Evolutionary conservation across 2,329 filamentous ascomycete species (phyloP), one percentile per base, ranked within the genome.

Genomic region (Chaetomium sp.): DNA sequence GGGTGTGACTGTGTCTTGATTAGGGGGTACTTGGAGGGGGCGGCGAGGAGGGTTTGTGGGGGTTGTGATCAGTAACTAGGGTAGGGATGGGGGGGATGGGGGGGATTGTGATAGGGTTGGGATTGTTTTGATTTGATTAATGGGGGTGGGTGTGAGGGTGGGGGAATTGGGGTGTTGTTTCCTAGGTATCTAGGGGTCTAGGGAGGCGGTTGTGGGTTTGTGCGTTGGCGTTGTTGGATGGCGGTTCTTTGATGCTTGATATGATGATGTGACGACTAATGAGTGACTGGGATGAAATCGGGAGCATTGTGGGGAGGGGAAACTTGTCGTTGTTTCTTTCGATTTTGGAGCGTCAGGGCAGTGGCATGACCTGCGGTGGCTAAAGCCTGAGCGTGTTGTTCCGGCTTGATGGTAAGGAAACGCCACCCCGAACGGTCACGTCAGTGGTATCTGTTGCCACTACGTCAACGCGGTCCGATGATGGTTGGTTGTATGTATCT

Each of bases 1-100:
- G 59, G 63, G 31, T 77, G 75, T 58, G 65, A 67, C 7, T 73
- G 71, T 63, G 62, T 56, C 3, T 64, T 72, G 12, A 75, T 76
- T 38, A 65, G 25, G 31, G 69, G 71, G n/a, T 76, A 76, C 51
- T 55, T 75, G 1, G 31, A 54, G 10, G 69, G 69, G 5, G 71
- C 70, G 9, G 73, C 73, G 42, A 49, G 42, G 45, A 2, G 27
- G 19, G 60, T 55, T 8, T 57, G 45, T 2, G 23, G 25, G n/a
- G 33, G 35, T 25, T 56, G n/a, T 2, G 33, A 35, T 9, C 27
- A 29, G 3, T 6, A 29, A 3, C 27, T 6, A 29, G 3, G 27
- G 3, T 29, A 29, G 27, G 27, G n/a, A n/a, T 29, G 23, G 31
- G 16, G 19, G 1, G 33, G 2, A 19, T n/a, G 50, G 35, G 50